Percentiles rank a stretch among this genome's conserved stretches.
Conservation (phyloP, 2,329 filamentous ascomycete genomes). For the Talaromyces atroroseus region DNA sequence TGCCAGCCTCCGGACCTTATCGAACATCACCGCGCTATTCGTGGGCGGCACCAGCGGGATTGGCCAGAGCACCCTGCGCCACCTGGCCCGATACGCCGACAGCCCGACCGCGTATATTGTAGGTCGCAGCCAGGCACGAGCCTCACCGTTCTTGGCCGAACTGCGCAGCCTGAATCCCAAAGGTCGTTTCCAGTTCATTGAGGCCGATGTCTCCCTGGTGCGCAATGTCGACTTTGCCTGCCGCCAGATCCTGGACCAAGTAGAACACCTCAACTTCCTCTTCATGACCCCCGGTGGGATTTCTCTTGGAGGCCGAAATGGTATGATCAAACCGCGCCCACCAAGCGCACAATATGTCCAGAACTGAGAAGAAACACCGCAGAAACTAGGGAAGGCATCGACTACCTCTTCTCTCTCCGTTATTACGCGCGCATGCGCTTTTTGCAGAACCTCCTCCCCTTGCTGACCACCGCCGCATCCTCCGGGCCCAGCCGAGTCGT, state of each 20-base stretch:
- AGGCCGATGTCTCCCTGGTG: conserved; percentile 45
- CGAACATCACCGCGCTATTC: conserved; percentile 46
- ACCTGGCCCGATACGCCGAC: conserved; percentile 38
- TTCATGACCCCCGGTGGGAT: no score
- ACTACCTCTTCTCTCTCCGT: conserved; percentile 46
- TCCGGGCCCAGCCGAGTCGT: conserved; percentile 54
- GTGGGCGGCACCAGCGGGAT: conserved; percentile 50
- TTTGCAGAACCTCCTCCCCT: conserved; percentile 52
- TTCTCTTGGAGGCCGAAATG: no score
- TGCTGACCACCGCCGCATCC: conserved; percentile 41
- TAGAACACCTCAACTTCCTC: conserved; percentile 50
- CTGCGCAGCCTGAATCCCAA: conserved; percentile 40
- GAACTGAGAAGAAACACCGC: conserved; percentile 2
- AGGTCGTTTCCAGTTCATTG: conserved; percentile 43
- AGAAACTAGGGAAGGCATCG: conserved; percentile 56
- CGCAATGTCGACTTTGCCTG: conserved; percentile 47
- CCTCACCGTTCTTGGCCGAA: conserved; percentile 38
- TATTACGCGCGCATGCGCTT: conserved; percentile 57
- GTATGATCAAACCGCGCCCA: no score
- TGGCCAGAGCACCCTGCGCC: conserved; percentile 44
- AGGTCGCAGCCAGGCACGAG: conserved; percentile 41
- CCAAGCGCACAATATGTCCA: no score
- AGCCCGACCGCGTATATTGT: conserved; percentile 37
- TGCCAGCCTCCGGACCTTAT: conserved; percentile 19
- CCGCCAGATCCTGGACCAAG: conserved; percentile 46